phyloP scores from a whole-genome alignment of 1,139 yeast species.

The Zygosaccharomyces sapae region DNA sequence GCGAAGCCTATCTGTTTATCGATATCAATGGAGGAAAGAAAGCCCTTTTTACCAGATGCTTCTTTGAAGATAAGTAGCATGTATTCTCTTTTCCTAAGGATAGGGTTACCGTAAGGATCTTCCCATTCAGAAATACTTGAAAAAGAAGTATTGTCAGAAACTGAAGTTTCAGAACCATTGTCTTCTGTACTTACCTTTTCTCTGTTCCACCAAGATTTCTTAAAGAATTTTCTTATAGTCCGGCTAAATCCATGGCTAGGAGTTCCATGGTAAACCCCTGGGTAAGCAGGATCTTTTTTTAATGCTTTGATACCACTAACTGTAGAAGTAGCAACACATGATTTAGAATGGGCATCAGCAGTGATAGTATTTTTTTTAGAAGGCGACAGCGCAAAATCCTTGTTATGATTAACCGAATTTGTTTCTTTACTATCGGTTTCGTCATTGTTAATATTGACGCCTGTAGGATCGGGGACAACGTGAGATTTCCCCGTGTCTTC shows the following conservation, averaged over 20 bases:
- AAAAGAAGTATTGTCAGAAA: not conserved
- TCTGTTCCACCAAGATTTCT: not conserved
- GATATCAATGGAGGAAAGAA: not conserved
- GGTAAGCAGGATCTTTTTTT: not conserved
- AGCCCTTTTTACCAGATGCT: not conserved
- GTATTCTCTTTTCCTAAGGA: slow-evolving; percentile 1
- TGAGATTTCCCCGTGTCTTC: no score
- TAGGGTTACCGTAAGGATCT: not conserved
- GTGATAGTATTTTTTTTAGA: not conserved
- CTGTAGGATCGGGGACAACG: no score
- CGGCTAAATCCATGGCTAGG: not conserved
- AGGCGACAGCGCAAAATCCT: no score
- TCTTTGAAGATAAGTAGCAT: not conserved
- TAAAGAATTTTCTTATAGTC: not conserved
- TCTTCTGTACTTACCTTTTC: not conserved
- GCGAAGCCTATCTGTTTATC: not conserved
- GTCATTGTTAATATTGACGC: no score
- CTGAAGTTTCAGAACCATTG: not conserved
- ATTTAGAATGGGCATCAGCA: not conserved
- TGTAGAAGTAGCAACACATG: not conserved
- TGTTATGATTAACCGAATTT: no score
- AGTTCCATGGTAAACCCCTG: not conserved
- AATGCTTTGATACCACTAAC: not conserved
- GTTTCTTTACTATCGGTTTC: no score
- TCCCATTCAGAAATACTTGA: slow-evolving; percentile 1